Percentiles rank a stretch among this genome's conserved stretches.
Conservation (phyloP, 495 filamentous ascomycete genomes). For the Aspergillus egyptiacus region DNA sequence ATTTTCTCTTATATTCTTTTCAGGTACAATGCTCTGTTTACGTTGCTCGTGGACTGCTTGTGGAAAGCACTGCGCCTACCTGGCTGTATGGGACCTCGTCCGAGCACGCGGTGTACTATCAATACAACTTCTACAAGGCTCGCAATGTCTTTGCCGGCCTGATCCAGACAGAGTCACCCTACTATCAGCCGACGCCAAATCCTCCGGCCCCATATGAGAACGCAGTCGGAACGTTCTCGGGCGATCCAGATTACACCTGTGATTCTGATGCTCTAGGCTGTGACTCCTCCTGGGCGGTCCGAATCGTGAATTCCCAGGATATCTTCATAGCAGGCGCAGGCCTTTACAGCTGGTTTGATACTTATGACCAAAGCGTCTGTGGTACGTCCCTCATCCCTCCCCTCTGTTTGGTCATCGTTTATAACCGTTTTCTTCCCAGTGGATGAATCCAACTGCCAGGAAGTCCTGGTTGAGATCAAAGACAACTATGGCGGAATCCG, state of each 20-base stretch:
- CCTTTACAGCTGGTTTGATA: too few species aligned
- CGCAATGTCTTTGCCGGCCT: constrained; percentile 61
- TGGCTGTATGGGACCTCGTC: constrained; percentile 64
- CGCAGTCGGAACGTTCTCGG: constrained; percentile 32
- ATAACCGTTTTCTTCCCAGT: too few species aligned
- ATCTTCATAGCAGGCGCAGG: constrained; percentile 58
- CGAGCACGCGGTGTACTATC: constrained; percentile 68
- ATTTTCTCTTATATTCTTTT: too few species aligned
- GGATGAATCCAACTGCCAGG: too few species aligned
- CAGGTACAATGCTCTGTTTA: too few species aligned
- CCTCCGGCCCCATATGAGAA: constrained; percentile 46
- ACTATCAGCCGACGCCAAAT: constrained; percentile 55
- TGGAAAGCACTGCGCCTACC: constrained; percentile 43
- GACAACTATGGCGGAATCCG: too few species aligned
- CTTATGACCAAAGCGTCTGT: too few species aligned
- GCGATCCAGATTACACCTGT: constrained; percentile 49
- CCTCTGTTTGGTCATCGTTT: too few species aligned
- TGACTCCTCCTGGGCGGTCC: constrained; percentile 55
- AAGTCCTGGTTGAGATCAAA: too few species aligned
- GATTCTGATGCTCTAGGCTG: constrained; percentile 41
- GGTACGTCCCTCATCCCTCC: too few species aligned
- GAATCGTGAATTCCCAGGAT: constrained; percentile 50
- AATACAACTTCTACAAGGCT: constrained; percentile 66
- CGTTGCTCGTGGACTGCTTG: constrained; percentile 53
- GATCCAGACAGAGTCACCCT: constrained; percentile 74